phyloP scores from a whole-genome alignment of 148 eudicot genomes.

The Amaranthus cruentus region DNA sequence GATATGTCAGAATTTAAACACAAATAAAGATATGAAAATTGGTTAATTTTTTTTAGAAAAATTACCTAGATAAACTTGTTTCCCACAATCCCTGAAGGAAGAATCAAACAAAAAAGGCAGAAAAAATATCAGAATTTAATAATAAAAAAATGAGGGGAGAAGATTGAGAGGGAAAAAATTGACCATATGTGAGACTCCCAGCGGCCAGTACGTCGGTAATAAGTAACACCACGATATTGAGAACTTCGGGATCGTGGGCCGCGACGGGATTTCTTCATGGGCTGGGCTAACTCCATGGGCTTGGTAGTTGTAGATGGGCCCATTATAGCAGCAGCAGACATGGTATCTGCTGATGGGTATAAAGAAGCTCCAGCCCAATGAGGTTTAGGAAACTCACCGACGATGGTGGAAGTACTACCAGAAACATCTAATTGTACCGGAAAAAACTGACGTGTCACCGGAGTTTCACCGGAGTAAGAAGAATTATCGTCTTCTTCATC shows the following conservation, averaged over 20 bases:
- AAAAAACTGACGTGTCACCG: constrained; percentile 83
- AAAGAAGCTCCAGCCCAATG: constrained; percentile 85
- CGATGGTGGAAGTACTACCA: constrained; percentile 11
- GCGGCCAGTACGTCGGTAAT: constrained; percentile 91
- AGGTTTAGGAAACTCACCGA: constrained; percentile 44
- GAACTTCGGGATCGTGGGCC: constrained; percentile 95
- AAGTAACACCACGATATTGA: constrained; percentile 88
- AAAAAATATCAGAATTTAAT: not conserved
- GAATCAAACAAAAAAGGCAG: constrained; percentile 5
- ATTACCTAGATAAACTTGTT: constrained; percentile 94
- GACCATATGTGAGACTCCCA: constrained; percentile 98
- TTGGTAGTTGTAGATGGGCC: constrained; percentile 14
- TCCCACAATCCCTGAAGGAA: constrained; percentile 90
- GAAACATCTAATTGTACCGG: constrained; percentile 46
- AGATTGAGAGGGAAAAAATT: not conserved
- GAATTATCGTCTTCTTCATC: constrained; percentile 20
- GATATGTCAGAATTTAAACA: constrained; percentile 7
- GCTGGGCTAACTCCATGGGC: constrained; percentile 35
- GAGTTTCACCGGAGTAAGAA: constrained; percentile 28
- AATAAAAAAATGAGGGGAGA: not conserved
- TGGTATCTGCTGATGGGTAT: constrained; percentile 37
- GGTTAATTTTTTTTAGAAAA: not conserved
- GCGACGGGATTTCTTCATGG: constrained; percentile 77
- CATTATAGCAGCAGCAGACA: not conserved
- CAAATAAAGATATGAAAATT: not conserved